Base-by-base conservation (phyloP, 169 alveolate species). In the Plasmodium vinckei region DNA sequence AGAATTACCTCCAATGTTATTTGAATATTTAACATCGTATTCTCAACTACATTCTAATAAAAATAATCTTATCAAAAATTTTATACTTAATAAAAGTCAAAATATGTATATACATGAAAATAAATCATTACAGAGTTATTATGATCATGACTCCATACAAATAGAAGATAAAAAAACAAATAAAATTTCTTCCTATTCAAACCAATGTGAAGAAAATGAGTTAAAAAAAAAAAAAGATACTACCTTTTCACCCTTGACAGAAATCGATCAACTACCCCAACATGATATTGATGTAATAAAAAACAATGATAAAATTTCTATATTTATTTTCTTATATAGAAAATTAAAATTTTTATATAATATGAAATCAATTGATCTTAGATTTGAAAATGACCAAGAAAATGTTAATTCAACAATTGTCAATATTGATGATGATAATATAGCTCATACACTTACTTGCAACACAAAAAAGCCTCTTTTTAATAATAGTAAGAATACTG, bases 11-110 rank as follows among this genome's bases (percentile, higher is more conserved):
- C 51, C 73, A 51, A 33, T 56, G 9, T 56, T 82, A 23, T 82
- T 82, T 60, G 90, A 82, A 82, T 82, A 67, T 54, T 82, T 82
- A 49, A 82, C 90, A n/a, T 82, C 90, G 5, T 82, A 82, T 54
- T 82, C 90, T 49, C 47, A 59, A 49, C 71, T 82, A 21, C 67
- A 54, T 82, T 67, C 64, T 82, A 42, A 44, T 49, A 82, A 65
- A 9, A 47, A 82, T 6, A 59, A 59, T 19, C 17, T 82, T 19
- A 67, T 82, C 61, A 61, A 67, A 67, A 67, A 70, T 42, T 82
- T 82, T 53, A 17, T 82, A 23, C 27, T 2, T 51, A 82, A 23
- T 17, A 65, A 46, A 46, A 82, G 68, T n/a, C 44, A 82, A 15
- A n/a, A 65, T 12, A 7, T 17, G 2, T 44, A 82, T n/a, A 61